Conservation (phyloP, 768 basidiomycete species). For the Kwoniella bestiolae region DNA sequence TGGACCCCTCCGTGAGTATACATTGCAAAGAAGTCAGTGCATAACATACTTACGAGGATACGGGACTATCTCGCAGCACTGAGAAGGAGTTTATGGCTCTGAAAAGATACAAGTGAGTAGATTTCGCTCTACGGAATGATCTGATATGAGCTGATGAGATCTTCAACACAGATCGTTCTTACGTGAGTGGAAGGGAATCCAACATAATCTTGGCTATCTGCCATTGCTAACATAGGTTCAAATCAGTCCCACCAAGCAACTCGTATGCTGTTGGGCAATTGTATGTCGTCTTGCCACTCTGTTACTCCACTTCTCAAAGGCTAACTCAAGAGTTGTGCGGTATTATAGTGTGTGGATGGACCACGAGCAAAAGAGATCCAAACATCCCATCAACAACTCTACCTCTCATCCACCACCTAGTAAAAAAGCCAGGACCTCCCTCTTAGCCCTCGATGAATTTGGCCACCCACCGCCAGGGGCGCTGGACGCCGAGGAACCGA, state of each 20-base stretch:
- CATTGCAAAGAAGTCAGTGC: background rate
- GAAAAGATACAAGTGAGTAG: conserved; percentile 24
- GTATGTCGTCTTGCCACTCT: background rate
- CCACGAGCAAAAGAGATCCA: conserved; percentile 10
- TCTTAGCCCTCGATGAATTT: background rate
- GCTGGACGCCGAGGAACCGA: no score
- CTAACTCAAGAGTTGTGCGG: no score
- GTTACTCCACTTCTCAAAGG: background rate
- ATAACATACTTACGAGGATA: no score
- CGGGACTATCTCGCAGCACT: background rate
- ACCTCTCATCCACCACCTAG: background rate
- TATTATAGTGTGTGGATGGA: conserved; percentile 24
- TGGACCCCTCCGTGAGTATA: conserved; percentile 19
- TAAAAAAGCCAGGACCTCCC: background rate
- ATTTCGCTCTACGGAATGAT: background rate
- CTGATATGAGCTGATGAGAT: background rate
- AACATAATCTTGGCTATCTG: background rate
- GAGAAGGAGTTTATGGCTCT: conserved; percentile 13
- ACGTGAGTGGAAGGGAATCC: conserved; percentile 4
- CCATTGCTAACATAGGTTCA: background rate
- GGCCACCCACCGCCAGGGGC: no score
- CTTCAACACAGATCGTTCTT: conserved; percentile 16
- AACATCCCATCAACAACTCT: background rate
- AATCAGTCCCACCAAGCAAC: conserved; percentile 17
- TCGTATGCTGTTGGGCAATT: conserved; percentile 16